phyloP scores from a whole-genome alignment of 352 stramenopile species.

The Phytophthora uliginosa region DNA sequence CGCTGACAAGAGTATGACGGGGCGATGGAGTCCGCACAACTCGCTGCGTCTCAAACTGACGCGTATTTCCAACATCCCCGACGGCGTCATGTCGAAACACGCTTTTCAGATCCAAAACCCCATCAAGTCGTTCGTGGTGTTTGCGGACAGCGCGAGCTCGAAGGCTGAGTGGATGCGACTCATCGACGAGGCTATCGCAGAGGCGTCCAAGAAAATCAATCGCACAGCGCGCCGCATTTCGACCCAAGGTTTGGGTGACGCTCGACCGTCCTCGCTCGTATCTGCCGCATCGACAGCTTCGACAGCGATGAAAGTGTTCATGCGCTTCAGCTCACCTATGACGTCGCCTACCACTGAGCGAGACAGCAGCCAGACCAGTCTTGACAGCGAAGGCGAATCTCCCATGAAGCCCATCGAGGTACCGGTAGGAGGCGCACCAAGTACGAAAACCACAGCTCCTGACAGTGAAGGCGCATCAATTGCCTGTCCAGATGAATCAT shows the following conservation, averaged over 20 bases:
- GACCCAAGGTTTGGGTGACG: slow-evolving; percentile 36
- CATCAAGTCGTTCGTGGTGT: slow-evolving; percentile 88
- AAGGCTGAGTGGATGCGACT: slow-evolving; percentile 89
- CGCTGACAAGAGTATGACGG: slow-evolving; percentile 81
- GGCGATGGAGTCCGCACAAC: slow-evolving; percentile 89
- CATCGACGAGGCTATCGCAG: slow-evolving; percentile 79
- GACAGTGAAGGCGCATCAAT: not conserved
- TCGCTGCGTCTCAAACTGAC: slow-evolving; percentile 86
- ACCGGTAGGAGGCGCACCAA: not conserved
- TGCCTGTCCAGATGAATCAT: not conserved
- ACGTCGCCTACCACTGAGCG: slow-evolving; percentile 39
- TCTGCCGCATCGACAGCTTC: slow-evolving; percentile 25
- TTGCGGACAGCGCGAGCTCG: slow-evolving; percentile 64
- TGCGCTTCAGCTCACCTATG: slow-evolving; percentile 62
- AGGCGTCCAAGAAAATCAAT: slow-evolving; percentile 84
- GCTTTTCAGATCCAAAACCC: slow-evolving; percentile 91
- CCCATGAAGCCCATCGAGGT: slow-evolving; percentile 8
- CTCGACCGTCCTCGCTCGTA: slow-evolving; percentile 2
- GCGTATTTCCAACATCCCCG: slow-evolving; percentile 80
- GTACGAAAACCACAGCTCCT: not conserved
- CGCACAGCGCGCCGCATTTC: slow-evolving; percentile 75
- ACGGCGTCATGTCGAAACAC: slow-evolving; percentile 77
- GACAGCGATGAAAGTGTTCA: slow-evolving; percentile 60
- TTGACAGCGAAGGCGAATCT: slow-evolving; percentile 24
- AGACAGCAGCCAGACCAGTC: slow-evolving; percentile 12